Evolutionary conservation across 2,329 filamentous ascomycete genomes (phyloP).

Genomic region (Fusarium sp.): DNA sequence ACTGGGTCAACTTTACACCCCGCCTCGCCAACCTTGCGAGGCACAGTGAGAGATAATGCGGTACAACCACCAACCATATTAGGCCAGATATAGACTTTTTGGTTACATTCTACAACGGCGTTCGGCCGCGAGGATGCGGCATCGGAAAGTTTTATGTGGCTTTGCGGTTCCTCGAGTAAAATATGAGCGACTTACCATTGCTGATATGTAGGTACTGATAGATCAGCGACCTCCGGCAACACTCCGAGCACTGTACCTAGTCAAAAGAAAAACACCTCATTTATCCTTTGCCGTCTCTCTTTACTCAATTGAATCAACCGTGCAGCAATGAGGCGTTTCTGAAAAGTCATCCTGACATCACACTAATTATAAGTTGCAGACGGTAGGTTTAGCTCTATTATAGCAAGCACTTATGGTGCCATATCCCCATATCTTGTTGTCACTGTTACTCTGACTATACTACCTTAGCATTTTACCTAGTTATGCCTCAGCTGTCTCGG

Average conservation of each 20-base stretch:
- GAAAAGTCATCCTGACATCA: slow-evolving; percentile 37
- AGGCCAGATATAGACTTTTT: background rate
- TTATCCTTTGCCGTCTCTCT: background rate
- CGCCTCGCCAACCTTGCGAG: slow-evolving; percentile 27
- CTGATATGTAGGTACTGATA: background rate
- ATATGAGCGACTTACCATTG: slow-evolving; percentile 11
- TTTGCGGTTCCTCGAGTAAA: slow-evolving; percentile 17
- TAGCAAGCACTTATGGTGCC: slow-evolving; percentile 8
- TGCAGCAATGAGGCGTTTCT: slow-evolving; percentile 34
- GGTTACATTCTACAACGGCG: slow-evolving; percentile 23
- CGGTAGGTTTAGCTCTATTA: slow-evolving; percentile 3
- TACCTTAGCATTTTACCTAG: background rate
- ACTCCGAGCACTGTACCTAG: slow-evolving; percentile 3
- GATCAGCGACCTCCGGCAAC: slow-evolving; percentile 27
- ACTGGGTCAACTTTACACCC: slow-evolving; percentile 23
- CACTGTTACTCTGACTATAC: background rate
- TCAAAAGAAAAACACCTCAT: slow-evolving; percentile 32
- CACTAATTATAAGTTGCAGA: background rate
- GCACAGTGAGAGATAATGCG: slow-evolving; percentile 21
- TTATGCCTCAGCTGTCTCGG: slow-evolving; percentile 22
- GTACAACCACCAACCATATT: slow-evolving; percentile 34
- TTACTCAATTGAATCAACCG: slow-evolving; percentile 19
- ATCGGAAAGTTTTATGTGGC: slow-evolving; percentile 27
- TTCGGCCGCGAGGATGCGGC: slow-evolving; percentile 37
- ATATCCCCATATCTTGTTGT: slow-evolving; percentile 5